These are phyloP conservation scores for Articulospora tetracladia DNA, from an alignment of 495 filamentous ascomycete genomes.

Conservation along the genomic window DNA sequence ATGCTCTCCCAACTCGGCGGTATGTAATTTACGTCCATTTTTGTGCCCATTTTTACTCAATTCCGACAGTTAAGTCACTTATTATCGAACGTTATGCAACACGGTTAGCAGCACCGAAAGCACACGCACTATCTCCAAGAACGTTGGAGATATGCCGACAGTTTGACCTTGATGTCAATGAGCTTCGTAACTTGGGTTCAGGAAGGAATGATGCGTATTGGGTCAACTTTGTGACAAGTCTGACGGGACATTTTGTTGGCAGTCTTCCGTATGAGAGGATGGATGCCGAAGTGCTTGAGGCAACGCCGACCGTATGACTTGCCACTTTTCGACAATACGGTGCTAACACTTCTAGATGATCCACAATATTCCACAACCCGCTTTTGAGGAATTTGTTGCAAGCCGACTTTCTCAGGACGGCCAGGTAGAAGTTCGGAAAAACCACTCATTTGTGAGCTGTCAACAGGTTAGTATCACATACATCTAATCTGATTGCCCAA, in stretches of 20 bases:
- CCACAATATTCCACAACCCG: conserved; percentile 25
- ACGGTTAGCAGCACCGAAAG: conserved; percentile 22
- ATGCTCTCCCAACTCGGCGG: conserved; percentile 22
- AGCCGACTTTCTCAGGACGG: background rate
- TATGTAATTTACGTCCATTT: background rate
- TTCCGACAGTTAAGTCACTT: conserved; percentile 15
- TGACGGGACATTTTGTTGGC: conserved; percentile 17
- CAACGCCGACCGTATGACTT: conserved; percentile 14
- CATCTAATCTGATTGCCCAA: background rate
- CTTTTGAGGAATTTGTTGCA: conserved; percentile 22
- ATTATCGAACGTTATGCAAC: conserved; percentile 22
- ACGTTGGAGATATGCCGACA: conserved; percentile 25
- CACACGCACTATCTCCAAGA: conserved; percentile 22
- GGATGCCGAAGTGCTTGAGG: conserved; percentile 21
- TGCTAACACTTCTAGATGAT: conserved; percentile 19
- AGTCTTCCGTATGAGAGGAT: conserved; percentile 24
- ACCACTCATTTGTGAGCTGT: conserved; percentile 18
- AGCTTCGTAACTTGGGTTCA: conserved; percentile 15
- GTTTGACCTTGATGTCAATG: conserved; percentile 20
- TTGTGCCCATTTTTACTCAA: background rate
- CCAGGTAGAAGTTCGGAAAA: conserved; percentile 15
- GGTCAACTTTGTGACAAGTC: conserved; percentile 25
- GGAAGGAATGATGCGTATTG: conserved; percentile 21
- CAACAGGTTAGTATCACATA: conserved; percentile 9
- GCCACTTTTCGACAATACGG: background rate